These are phyloP conservation scores for Cordyceps pruinosa DNA, from an alignment of 2,329 filamentous ascomycete species.

Conservation along the genomic window DNA sequence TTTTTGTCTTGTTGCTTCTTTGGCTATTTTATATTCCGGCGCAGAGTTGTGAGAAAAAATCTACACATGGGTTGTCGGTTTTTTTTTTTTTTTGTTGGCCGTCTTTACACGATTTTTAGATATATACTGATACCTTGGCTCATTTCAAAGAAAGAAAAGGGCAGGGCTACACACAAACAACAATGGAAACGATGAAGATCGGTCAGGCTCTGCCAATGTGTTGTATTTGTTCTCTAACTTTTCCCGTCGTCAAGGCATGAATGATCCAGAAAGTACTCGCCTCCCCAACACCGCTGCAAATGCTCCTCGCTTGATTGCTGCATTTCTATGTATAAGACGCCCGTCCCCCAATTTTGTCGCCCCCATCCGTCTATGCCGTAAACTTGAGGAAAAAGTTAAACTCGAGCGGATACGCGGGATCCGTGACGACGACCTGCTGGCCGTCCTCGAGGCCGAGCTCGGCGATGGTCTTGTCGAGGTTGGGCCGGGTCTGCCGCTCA, in stretches of 20 bases:
- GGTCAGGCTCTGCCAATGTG: background rate
- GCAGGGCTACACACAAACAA: background rate
- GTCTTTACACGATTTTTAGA: conserved; percentile 3
- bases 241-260: background rate
- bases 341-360: background rate
- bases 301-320: background rate
- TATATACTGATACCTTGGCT: conserved; percentile 9
- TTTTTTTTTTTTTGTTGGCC: background rate
- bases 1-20: background rate
- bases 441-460: conserved; percentile 69
- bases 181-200: conserved; percentile 5
- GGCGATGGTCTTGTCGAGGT: conserved; percentile 68
- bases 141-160: background rate
- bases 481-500: conserved; percentile 76
- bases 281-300: background rate
- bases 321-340: background rate
- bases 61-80: conserved; percentile 5
- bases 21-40: background rate
- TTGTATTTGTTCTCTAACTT: background rate
- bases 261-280: background rate
- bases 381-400: conserved; percentile 51
- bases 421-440: conserved; percentile 85
- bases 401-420: conserved; percentile 77
- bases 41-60: conserved; percentile 11
- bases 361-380: conserved; percentile 19